Conservation (phyloP, 2,329 filamentous ascomycete genomes). For the Pyrenochaeta sp. region DNA sequence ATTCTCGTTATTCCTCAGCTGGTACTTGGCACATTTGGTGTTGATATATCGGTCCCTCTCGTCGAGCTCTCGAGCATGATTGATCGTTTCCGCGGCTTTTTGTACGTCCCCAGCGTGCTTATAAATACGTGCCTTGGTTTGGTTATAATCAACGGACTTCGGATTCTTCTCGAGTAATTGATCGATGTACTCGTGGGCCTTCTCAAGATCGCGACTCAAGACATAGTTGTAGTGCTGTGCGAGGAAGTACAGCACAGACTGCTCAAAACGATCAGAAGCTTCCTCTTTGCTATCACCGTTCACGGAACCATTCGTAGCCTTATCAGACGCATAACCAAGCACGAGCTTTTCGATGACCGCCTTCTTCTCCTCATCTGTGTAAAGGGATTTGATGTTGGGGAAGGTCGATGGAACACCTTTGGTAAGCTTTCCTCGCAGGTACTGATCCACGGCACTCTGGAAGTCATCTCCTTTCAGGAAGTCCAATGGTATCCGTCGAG, state of each 20-base stretch:
- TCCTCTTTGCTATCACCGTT: constrained; percentile 60
- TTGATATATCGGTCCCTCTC: constrained; percentile 96
- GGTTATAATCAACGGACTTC: constrained; percentile 86
- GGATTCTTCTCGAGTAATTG: constrained; percentile 81
- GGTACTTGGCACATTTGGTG: constrained; percentile 96
- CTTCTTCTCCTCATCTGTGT: constrained; percentile 79
- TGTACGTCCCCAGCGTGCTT: constrained; percentile 85
- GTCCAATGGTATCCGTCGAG: constrained; percentile 85
- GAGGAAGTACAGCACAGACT: constrained; percentile 88
- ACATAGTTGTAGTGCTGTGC: constrained; percentile 97
- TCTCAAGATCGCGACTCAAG: constrained; percentile 80
- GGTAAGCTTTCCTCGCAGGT: constrained; percentile 83
- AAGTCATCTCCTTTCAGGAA: constrained; percentile 86
- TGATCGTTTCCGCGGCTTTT: constrained; percentile 87
- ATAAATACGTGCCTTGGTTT: constrained; percentile 93
- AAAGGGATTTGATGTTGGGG: constrained; percentile 94
- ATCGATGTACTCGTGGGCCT: constrained; percentile 83
- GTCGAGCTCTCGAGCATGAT: constrained; percentile 83
- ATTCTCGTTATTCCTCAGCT: constrained; percentile 89
- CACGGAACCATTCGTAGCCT: constrained; percentile 59
- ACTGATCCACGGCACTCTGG: constrained; percentile 75
- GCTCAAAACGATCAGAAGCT: constrained; percentile 67
- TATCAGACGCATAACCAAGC: constrained; percentile 75
- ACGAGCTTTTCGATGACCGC: constrained; percentile 77
- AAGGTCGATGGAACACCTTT: constrained; percentile 97